A percentile compares a stretch with the other conserved stretches of the same genome.
These are phyloP conservation scores for Kazachstania taianensis DNA, from an alignment of 805 yeast species.

Conservation along the genomic window DNA sequence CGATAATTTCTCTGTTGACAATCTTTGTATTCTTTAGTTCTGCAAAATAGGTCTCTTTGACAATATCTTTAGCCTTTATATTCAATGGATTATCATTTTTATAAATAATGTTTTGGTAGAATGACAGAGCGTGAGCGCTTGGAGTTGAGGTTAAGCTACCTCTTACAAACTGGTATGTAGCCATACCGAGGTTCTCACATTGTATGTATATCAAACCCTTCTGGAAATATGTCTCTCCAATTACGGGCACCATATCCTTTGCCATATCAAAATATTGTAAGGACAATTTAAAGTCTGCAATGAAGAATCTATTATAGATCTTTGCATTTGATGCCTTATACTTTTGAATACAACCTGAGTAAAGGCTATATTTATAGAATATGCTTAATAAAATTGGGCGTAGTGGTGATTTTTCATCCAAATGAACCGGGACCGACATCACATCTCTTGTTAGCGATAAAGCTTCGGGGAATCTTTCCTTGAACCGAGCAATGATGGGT, in stretches of 20 bases:
- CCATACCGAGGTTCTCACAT: constrained; percentile 18
- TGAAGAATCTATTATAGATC: constrained; percentile 29
- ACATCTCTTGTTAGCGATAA: not conserved
- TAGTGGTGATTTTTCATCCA: constrained; percentile 3
- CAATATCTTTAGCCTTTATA: constrained; percentile 15
- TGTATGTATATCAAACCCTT: constrained; percentile 21
- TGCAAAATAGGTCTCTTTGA: constrained; percentile 15
- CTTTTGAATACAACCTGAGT: constrained; percentile 49
- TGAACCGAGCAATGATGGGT: not conserved
- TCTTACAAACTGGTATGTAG: constrained; percentile 31
- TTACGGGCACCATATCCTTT: constrained; percentile 49
- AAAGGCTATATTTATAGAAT: constrained; percentile 28
- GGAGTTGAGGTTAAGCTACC: constrained; percentile 47
- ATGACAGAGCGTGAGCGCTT: constrained; percentile 37
- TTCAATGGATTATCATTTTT: constrained; percentile 27
- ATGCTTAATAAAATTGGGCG: constrained; percentile 3
- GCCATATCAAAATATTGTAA: constrained; percentile 42
- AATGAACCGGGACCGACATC: not conserved
- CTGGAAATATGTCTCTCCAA: constrained; percentile 45
- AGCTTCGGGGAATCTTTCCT: not conserved
- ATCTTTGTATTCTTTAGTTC: constrained; percentile 18
- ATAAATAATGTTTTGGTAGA: constrained; percentile 32
- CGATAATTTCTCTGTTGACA: constrained; percentile 26
- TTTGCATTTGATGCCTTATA: constrained; percentile 43
- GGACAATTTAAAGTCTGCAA: constrained; percentile 36